A percentile compares a stretch with the other conserved stretches of the same genome.
Conservation (phyloP, 1,284 basidiomycete genomes). For the Trichosporon coremiiforme region DNA sequence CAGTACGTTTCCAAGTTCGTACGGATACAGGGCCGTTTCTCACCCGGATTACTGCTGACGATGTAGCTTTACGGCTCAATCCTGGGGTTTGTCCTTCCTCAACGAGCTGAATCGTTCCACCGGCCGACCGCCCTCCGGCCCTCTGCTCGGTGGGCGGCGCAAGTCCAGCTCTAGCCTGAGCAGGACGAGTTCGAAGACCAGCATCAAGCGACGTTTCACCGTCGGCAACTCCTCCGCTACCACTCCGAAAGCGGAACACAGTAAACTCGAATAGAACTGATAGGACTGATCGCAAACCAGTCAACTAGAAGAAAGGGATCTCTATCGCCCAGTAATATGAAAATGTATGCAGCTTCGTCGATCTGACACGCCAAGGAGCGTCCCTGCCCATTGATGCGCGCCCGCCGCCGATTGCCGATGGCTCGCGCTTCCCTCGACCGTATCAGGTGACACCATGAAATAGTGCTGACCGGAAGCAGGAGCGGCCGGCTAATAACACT, state of each 20-base stretch:
- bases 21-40: no score
- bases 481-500: no score
- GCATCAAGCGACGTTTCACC: conserved; percentile 31
- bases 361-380: no score
- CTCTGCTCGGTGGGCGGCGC: conserved; percentile 29
- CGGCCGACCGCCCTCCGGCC: conserved; percentile 37
- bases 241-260: conserved; percentile 4
- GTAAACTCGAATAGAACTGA: not conserved
- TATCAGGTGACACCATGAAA: no score
- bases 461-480: no score
- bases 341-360: no score
- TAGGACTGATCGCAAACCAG: no score
- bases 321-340: no score
- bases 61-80: conserved; percentile 71
- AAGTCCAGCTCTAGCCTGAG: conserved; percentile 34
- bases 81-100: conserved; percentile 90
- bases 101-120: conserved; percentile 63
- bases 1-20: conserved; percentile 78
- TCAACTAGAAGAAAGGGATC: not conserved
- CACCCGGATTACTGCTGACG: not conserved
- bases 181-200: conserved; percentile 32
- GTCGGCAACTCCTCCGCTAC: conserved; percentile 25
- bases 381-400: no score
- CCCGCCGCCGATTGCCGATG: no score
- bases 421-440: no score